Conservation (phyloP, 805 yeast genomes). For the Grigorovia yakushimaensis region DNA sequence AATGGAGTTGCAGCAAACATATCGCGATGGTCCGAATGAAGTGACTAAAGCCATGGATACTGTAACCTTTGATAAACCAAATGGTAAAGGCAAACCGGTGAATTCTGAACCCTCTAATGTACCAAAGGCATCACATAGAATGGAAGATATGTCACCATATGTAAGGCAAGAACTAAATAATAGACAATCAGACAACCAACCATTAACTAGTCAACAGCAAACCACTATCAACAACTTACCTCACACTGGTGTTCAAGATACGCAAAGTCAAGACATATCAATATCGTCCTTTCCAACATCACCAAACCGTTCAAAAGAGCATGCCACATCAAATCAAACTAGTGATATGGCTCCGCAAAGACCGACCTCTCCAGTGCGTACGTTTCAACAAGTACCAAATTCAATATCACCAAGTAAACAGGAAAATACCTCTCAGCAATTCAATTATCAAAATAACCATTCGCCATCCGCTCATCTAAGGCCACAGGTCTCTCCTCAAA, state of each 20-base stretch:
- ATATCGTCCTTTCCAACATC: neutral
- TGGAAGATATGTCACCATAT: too few relatives aligned
- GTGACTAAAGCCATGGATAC: too few relatives aligned
- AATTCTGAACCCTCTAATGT: too few relatives aligned
- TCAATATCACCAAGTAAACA: neutral
- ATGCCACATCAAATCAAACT: neutral
- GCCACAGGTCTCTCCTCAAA: neutral
- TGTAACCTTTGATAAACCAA: too few relatives aligned
- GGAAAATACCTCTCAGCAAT: neutral
- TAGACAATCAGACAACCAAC: too few relatives aligned
- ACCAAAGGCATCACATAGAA: too few relatives aligned
- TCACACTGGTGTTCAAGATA: too few relatives aligned
- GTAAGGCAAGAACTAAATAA: too few relatives aligned
- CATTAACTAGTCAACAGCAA: too few relatives aligned
- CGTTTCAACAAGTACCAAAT: neutral
- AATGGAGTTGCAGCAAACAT: neutral
- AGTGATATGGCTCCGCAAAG: neutral
- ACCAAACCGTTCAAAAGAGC: neutral
- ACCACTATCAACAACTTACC: too few relatives aligned
- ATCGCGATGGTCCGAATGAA: neutral
- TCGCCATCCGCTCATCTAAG: neutral
- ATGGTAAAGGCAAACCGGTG: too few relatives aligned
- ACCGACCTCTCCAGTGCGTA: neutral
- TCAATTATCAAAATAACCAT: neutral
- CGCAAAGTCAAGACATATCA: constrained; percentile 9